Base-by-base conservation (phyloP, 1,284 basidiomycete genomes). In the Retiboletus fuscus region DNA sequence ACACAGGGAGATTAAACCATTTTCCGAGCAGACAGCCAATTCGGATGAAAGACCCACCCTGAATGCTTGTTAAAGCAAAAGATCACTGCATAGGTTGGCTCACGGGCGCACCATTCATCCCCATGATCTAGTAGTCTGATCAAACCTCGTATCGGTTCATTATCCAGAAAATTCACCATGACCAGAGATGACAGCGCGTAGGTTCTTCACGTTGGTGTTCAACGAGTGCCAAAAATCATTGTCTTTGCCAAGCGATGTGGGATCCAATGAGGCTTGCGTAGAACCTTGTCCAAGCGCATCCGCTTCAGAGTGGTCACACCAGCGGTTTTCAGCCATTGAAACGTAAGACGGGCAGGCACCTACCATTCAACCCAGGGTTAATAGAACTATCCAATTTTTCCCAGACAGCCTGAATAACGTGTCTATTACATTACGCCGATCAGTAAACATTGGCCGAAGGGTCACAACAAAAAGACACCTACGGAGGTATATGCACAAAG, bases 51-150 rank as follows among this genome's bases (percentile, higher is more conserved):
- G 49, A 83, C 87, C 15, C 73, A 92, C 90, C 91, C 91, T 3
- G 91, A 90, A 78, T 93, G 92, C 77, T 93, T 93, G 75, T 87
- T 84, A 73, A 93, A 93, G 77, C 92, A 93, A 80, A 92, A 92
- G 1, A 92, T 87, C 18, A 91, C 86, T 51, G 87, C 80, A 74
- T 90, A 89, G 2, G 83, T 85, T 2, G 86, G 86, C 74, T 92
- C 91, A 43, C 90, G 87, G 26, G 87, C 85, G 73, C 92, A 93
- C 91, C 92, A 93, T 79, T 93, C 91, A 69, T 92, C 87, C 3
- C 91, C 91, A 73, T 93, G 92, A 77, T 91, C 91, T 92, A 73
- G 63, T n/a, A 28, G n/a, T 44, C 39, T n/a, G 28, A 46, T 75
- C 51, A 67, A 51, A n/a, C 43, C 4, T 39, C 10, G 47, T 6